Evolutionary conservation across 306 rosid species (phyloP), one percentile per base, ranked within the genome.

Genomic region (Sechiopsis laciniata): DNA sequence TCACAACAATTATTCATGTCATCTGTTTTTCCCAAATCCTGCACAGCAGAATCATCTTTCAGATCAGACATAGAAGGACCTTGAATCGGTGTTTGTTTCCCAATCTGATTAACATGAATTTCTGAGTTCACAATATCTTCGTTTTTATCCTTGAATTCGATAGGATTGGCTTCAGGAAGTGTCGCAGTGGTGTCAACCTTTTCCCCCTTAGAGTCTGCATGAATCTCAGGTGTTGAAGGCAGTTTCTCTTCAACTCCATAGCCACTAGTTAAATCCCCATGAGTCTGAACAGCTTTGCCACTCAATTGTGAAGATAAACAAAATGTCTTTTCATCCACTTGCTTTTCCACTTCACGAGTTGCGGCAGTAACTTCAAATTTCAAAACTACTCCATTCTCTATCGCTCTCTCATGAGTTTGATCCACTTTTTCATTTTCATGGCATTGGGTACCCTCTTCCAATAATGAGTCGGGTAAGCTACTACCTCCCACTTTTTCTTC

Each of bases 241-340:
- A 78, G 73, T 71, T 72, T 74, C 68, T 73, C 83, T 53, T 80
- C 72, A 19, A 51, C 46, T 62, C 32, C 60, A 20, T 55, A 10
- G 21, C 72, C 76, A 52, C 77, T 55, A 55, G 55, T 61, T 52
- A 32, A 79, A 46, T 64, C 76, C 57, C 69, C 72, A 58, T 42
- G 75, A 10, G 65, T 75, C 80, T 57, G 85, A 56, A 73, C 74
- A 61, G 72, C 81, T 29, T 37, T 70, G 53, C 53, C 79, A 75
- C 76, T 81, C 77, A 75, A 45, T 8, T 62, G 84, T 53, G 88
- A 80, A 73, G 94, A 78, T 70, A 85, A 79, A 80, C 83, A 84
- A 2, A 82, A 73, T 42, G 84, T 79, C 37, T 78, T 81, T 80
- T 77, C 92, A 82, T 75, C 74, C 14, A 32, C 72, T 75, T 82